A percentile compares a stretch with the other conserved stretches of the same genome.
Evolutionary conservation across 1,284 basidiomycete genomes (phyloP).

Genomic region (Ustilago bromivora): DNA sequence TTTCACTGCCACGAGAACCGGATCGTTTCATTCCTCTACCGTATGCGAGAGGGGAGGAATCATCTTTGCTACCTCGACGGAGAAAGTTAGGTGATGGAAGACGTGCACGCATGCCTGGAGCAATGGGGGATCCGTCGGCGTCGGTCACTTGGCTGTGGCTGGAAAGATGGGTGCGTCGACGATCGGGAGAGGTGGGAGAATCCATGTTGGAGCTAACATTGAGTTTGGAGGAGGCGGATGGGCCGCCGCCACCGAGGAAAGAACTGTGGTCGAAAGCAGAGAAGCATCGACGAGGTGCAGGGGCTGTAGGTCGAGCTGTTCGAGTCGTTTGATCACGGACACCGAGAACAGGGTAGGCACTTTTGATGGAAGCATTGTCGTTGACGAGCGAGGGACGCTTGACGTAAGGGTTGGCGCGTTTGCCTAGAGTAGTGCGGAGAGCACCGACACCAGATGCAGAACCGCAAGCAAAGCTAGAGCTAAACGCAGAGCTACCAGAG

Average conservation of each 20-base stretch:
- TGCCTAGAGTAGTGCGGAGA: slow-evolving; percentile 47
- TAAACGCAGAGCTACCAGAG: background rate
- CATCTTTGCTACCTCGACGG: slow-evolving; percentile 58
- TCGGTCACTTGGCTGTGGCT: slow-evolving; percentile 41
- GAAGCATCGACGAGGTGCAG: slow-evolving; percentile 54
- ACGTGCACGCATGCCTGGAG: slow-evolving; percentile 30
- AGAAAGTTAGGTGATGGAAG: slow-evolving; percentile 34
- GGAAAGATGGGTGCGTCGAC: slow-evolving; percentile 24
- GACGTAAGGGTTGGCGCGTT: slow-evolving; percentile 59
- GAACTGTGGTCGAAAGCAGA: slow-evolving; percentile 52
- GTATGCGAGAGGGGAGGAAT: slow-evolving; percentile 61
- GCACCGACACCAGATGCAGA: slow-evolving; percentile 22
- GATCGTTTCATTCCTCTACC: slow-evolving; percentile 56
- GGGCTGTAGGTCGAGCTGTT: slow-evolving; percentile 43
- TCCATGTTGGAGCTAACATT: slow-evolving; percentile 1
- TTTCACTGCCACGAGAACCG: slow-evolving; percentile 36
- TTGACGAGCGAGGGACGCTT: slow-evolving; percentile 48
- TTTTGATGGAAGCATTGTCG: slow-evolving; percentile 32
- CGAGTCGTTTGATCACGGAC: slow-evolving; percentile 30
- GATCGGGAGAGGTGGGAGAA: slow-evolving; percentile 40
- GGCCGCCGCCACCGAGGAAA: slow-evolving; percentile 17
- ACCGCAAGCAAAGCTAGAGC: slow-evolving; percentile 5
- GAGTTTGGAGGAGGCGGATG: slow-evolving; percentile 21
- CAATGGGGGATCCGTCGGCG: slow-evolving; percentile 57
- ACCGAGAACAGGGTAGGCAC: slow-evolving; percentile 53